These are phyloP conservation scores for Claviceps humidiphila DNA, from an alignment of 2,329 filamentous ascomycete genomes.

Conservation along the genomic window DNA sequence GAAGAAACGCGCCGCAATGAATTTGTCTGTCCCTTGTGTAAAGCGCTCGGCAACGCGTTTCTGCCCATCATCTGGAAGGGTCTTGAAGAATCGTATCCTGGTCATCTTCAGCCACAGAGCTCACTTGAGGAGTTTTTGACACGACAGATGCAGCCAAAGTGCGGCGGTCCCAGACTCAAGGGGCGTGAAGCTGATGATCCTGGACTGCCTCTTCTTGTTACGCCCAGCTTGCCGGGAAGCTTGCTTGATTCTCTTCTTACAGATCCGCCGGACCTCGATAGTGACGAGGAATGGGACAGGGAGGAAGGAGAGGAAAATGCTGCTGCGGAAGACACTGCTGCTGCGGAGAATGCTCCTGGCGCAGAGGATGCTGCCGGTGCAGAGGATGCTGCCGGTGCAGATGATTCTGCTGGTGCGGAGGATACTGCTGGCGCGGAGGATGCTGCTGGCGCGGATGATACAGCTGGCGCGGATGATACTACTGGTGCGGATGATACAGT, in stretches of 20 bases:
- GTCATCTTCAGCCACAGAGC: slow-evolving; percentile 46
- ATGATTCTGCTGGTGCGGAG: too few species aligned
- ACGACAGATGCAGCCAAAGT: slow-evolving; percentile 36
- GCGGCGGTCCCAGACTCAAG: slow-evolving; percentile 28
- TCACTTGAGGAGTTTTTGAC: slow-evolving; percentile 59
- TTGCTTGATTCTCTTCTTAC: slow-evolving; percentile 22
- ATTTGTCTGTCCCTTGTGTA: slow-evolving; percentile 93
- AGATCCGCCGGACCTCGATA: slow-evolving; percentile 18
- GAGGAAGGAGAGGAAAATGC: too few species aligned
- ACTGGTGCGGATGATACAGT: too few species aligned
- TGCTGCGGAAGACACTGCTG: too few species aligned
- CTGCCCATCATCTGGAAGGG: slow-evolving; percentile 92
- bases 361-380: too few species aligned
- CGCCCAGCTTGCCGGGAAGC: slow-evolving; percentile 25
- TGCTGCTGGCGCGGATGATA: too few species aligned
- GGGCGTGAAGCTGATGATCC: slow-evolving; percentile 20
- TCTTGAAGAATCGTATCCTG: slow-evolving; percentile 71
- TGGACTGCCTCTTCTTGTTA: slow-evolving; percentile 17
- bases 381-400: too few species aligned
- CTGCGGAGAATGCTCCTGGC: too few species aligned
- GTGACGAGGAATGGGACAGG: slow-evolving; percentile 13
- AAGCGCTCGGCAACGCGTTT: slow-evolving; percentile 90
- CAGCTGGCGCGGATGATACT: too few species aligned
- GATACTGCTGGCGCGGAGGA: too few species aligned
- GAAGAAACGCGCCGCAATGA: slow-evolving; percentile 69